These are phyloP conservation scores for Ceratocystis ficicola DNA, from an alignment of 2,329 filamentous ascomycete species.

Conservation along the genomic window DNA sequence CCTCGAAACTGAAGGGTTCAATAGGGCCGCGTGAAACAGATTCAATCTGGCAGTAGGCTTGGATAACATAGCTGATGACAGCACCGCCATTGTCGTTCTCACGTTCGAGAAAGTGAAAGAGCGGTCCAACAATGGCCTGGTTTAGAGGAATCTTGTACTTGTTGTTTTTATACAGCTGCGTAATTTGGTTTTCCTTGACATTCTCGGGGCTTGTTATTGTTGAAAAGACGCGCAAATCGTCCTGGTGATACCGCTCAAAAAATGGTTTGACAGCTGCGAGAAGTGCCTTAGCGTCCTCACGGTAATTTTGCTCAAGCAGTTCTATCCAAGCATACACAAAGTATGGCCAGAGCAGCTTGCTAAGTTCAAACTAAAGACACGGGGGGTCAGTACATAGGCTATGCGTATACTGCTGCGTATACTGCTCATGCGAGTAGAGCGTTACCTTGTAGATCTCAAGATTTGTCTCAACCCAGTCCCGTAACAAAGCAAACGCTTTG, in stretches of 20 bases:
- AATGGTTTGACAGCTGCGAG: conserved; percentile 52
- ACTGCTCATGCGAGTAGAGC: neutral
- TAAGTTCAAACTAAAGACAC: conserved; percentile 60
- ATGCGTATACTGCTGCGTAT: neutral
- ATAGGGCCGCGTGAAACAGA: conserved; percentile 49
- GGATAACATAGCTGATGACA: conserved; percentile 63
- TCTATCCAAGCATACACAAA: conserved; percentile 89
- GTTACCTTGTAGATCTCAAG: conserved; percentile 83
- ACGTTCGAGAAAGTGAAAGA: conserved; percentile 82
- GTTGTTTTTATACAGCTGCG: conserved; percentile 70
- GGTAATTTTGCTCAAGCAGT: conserved; percentile 59
- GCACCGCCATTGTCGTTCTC: conserved; percentile 70
- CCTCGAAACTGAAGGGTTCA: conserved; percentile 51
- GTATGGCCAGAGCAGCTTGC: conserved; percentile 78
- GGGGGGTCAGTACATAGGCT: conserved; percentile 16
- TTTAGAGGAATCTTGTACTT: conserved; percentile 88
- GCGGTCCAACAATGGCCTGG: conserved; percentile 64
- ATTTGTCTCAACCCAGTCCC: conserved; percentile 78
- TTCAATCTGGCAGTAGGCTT: conserved; percentile 46
- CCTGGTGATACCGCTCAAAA: conserved; percentile 66
- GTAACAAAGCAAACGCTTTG: conserved; percentile 60
- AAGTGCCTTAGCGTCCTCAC: conserved; percentile 60
- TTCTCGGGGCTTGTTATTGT: conserved; percentile 67
- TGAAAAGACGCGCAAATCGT: conserved; percentile 66
- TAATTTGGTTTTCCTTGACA: conserved; percentile 60